Percentiles rank a stretch among this genome's conserved stretches.
phyloP scores from a whole-genome alignment of 2,329 filamentous ascomycete species.

The Aspergillus sp. region DNA sequence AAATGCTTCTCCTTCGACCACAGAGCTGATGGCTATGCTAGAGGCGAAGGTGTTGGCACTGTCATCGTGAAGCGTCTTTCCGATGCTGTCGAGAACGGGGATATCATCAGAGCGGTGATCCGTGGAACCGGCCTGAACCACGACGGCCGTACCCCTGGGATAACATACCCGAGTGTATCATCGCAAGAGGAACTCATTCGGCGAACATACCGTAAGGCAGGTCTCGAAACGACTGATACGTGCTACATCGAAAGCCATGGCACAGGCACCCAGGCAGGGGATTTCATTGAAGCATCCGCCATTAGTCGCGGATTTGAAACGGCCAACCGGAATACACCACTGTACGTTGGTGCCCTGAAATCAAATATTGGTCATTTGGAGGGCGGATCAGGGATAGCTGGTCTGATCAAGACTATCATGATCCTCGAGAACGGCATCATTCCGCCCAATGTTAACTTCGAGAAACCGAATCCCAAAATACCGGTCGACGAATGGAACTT shows the following conservation, averaged over 20 bases:
- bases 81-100: conserved; percentile 43
- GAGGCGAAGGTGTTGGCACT: conserved; percentile 49
- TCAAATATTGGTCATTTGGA: conserved; percentile 22
- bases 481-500: conserved; percentile 17
- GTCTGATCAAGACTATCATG: conserved; percentile 16
- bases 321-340: not conserved
- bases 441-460: conserved; percentile 17
- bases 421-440: conserved; percentile 15
- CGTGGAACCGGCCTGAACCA: conserved; percentile 27
- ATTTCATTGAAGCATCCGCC: conserved; percentile 2
- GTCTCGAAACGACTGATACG: conserved; percentile 17
- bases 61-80: conserved; percentile 45
- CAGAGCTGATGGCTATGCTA: conserved; percentile 43
- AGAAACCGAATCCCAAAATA: conserved; percentile 21
- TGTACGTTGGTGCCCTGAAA: conserved; percentile 20
- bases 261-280: conserved; percentile 29
- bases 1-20: conserved; percentile 30
- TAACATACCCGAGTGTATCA: conserved; percentile 39
- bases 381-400: conserved; percentile 12
- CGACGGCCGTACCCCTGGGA: conserved; percentile 34
- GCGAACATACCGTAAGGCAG: conserved; percentile 29
- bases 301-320: conserved; percentile 4
- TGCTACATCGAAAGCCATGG: conserved; percentile 41
- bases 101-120: conserved; percentile 39
- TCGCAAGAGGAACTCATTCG: conserved; percentile 39